Base-by-base conservation (phyloP, 192 early-diverging fungal genomes). In the Glomus cerebriforme region DNA sequence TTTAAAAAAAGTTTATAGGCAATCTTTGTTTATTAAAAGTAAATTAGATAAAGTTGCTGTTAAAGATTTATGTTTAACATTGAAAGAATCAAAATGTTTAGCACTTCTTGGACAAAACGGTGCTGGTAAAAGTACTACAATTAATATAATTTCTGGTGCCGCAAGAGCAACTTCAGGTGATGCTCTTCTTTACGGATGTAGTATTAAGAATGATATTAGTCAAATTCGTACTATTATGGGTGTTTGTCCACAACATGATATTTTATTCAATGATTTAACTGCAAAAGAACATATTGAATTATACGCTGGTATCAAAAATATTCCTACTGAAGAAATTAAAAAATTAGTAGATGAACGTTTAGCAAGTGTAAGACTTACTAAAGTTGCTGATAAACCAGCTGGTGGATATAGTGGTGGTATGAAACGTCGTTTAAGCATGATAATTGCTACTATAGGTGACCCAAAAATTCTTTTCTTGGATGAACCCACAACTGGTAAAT, bases 61-160 rank as follows among this genome's bases (percentile, higher is more conserved):
- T 64, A 86, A 86, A 54, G 81, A 84, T 63, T 66, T 90, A 45
- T 82, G 83, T 58, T 27, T 90, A 76, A 88, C 85, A 0, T 70
- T 90, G n/a, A 82, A 87, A 71, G 85, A 89, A 66, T 88, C 87
- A 43, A 87, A 87, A 37, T 81, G 89, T 17, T 81, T 89, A 45
- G 92, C 91, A 7, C 83, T 94, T 34, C 81, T 92, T 9, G 92
- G 93, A 26, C 92, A 93, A 81, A 94, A 93, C 81, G 92, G 92
- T 47, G 92, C 93, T 31, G 93, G 93, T 29, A 94, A 94, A 80
- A 89, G 88, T 24, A 95, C 93, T 1, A 88, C 93, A n/a, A 93
- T 95, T 77, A 86, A 88, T 79, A 94, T 94, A 79, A 85, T 95
- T n/a, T 90, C 91, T 9, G 93, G 93, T 37, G 77, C 93, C 59